These are phyloP conservation scores for Penicillium dipodomyicola DNA, from an alignment of 495 filamentous ascomycete species.

Conservation along the genomic window DNA sequence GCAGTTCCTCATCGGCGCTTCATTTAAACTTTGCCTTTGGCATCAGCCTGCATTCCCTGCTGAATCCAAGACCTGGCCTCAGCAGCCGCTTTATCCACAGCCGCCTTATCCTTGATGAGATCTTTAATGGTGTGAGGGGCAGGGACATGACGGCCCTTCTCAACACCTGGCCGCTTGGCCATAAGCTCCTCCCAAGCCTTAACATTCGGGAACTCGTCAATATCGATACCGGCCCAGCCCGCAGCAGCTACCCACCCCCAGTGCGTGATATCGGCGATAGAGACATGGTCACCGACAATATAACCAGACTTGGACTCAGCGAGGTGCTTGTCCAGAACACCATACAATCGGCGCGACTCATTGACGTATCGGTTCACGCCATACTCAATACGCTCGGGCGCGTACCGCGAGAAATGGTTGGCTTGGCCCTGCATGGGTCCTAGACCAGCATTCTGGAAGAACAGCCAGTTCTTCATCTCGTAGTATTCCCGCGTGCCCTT, in stretches of 20 bases:
- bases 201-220: conserved; percentile 74
- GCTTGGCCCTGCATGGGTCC: conserved; percentile 94
- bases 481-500: conserved; percentile 70
- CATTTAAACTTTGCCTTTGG: conserved; percentile 36
- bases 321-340: conserved; percentile 74
- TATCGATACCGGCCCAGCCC: conserved; percentile 70
- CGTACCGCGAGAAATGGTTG: conserved; percentile 87
- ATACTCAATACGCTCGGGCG: conserved; percentile 84
- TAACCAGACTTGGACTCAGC: conserved; percentile 61
- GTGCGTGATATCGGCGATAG: conserved; percentile 80
- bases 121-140: conserved; percentile 61
- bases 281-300: conserved; percentile 74
- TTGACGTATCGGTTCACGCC: conserved; percentile 78
- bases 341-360: conserved; percentile 78
- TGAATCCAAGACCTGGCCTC: conserved; percentile 58
- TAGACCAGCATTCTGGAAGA: conserved; percentile 70
- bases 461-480: conserved; percentile 77
- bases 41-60: conserved; percentile 60
- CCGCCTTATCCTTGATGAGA: conserved; percentile 51
- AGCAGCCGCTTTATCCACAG: conserved; percentile 53
- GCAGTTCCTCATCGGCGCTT: background rate
- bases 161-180: conserved; percentile 60
- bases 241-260: conserved; percentile 70
- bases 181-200: conserved; percentile 74
- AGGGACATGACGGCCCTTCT: conserved; percentile 80